Evolutionary conservation across 305 asterid species (phyloP).

Genomic region (Fraxinus sp.): DNA sequence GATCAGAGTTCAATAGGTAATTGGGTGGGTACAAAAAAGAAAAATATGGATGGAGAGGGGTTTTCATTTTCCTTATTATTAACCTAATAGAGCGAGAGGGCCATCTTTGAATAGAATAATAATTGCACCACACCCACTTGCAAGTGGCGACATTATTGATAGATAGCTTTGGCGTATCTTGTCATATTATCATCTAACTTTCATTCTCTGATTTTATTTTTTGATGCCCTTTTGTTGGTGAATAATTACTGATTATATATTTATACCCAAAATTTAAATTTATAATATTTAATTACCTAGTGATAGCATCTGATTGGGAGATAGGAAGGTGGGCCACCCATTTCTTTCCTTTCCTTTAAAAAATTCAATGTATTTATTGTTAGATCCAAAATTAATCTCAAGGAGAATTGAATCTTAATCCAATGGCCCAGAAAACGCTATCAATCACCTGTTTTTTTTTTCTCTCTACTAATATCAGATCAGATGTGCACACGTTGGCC

Average conservation of each 20-base stretch:
- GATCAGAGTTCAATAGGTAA: neutral
- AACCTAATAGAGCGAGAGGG: neutral
- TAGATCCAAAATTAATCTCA: neutral
- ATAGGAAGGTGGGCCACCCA: neutral
- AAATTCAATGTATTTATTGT: neutral
- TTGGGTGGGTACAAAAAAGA: neutral
- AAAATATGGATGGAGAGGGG: neutral
- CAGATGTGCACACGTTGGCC: neutral
- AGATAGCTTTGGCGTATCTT: neutral
- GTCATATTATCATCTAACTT: neutral
- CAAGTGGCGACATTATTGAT: neutral
- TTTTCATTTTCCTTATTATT: neutral
- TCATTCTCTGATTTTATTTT: neutral
- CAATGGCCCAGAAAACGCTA: neutral
- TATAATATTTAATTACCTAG: neutral
- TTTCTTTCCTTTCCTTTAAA: too few relatives aligned
- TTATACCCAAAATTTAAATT: too few relatives aligned
- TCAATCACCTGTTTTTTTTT: neutral
- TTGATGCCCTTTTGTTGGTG: neutral
- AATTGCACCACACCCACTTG: neutral
- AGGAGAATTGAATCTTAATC: neutral
- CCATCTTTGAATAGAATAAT: neutral
- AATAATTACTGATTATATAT: neutral
- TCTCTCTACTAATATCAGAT: neutral
- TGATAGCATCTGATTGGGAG: neutral